Base-by-base conservation (phyloP, 305 asterid genomes). In the Striga hermonthica region DNA sequence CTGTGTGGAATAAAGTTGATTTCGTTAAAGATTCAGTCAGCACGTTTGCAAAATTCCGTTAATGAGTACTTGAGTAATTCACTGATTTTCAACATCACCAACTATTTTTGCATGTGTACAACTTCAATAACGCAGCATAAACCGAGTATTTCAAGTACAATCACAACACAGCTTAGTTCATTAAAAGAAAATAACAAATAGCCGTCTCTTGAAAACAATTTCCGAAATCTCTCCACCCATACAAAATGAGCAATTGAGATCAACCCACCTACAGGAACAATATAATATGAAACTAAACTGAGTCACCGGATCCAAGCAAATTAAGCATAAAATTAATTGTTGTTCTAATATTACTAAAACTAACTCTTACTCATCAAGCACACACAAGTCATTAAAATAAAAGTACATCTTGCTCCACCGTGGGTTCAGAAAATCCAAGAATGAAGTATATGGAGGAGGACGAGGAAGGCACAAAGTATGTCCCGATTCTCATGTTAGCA, bases 241-340 rank as follows among this genome's bases (percentile, higher is more conserved):
- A 6, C 10, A 11, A 38, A 58, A 57, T 57, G 15, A 12, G 31
- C 35, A 57, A 43, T 41, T 11, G 44, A 45, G 3, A 9, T 41
- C 67, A 56, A 44, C 72, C 60, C n/a, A 47, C 37, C 10, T n/a
- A 38, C 37, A 47, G 41, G 59, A 48, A 67, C 9, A 14, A 57
- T 22, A 22, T 9, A 49, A 37, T 64, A 70, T 48, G 45, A 36
- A 56, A 40, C 60, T 60, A 53, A 45, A 15, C 44, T 39, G 36
- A 45, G 43, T 7, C 2, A 41, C 55, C 57, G n/a, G 15, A 70
- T 9, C 48, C 37, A 22, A 28, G 52, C 16, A 62, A 40, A 62
- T 54, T 54, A 34, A n/a, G 14, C 68, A 60, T 16, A 15, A 41
- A 52, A 39, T 12, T 37, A 60, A 9, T 10, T 34, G 37, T 28